Conservation (phyloP, 768 basidiomycete species). For the Hericium erinaceus region DNA sequence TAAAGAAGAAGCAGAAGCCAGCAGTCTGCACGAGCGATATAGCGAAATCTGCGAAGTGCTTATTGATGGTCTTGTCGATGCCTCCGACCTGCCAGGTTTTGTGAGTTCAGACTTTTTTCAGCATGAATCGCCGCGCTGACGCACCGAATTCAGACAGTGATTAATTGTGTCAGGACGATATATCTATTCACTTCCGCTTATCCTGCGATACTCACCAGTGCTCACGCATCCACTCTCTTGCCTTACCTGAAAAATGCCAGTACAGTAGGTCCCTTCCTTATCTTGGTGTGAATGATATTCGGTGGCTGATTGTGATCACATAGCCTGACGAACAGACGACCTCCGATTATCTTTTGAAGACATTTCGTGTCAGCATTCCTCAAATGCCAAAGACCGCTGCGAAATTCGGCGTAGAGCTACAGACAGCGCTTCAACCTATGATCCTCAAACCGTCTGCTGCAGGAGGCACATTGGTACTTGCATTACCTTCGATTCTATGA, state of each 20-base stretch:
- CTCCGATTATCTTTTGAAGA: slow-evolving; percentile 80
- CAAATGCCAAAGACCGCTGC: slow-evolving; percentile 84
- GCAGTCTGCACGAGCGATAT: slow-evolving; percentile 56
- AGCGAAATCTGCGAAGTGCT: slow-evolving; percentile 74
- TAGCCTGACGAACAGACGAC: slow-evolving; percentile 79
- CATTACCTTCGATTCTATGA: slow-evolving; percentile 13
- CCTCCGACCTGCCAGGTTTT: slow-evolving; percentile 67
- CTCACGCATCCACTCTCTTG: slow-evolving; percentile 76
- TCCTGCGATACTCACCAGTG: slow-evolving; percentile 74
- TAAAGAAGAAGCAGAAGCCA: slow-evolving; percentile 49
- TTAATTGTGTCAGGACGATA: slow-evolving; percentile 80
- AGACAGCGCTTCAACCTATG: slow-evolving; percentile 79
- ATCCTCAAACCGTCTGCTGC: slow-evolving; percentile 72
- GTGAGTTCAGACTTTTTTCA: slow-evolving; percentile 31
- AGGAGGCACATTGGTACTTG: slow-evolving; percentile 51
- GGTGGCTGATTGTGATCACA: too few species aligned
- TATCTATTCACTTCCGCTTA: slow-evolving; percentile 77
- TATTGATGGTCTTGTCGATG: slow-evolving; percentile 86
- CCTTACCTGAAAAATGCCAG: slow-evolving; percentile 84
- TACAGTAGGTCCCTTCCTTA: slow-evolving; percentile 40
- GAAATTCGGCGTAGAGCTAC: slow-evolving; percentile 84
- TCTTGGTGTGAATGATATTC: neutral
- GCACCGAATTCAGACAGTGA: slow-evolving; percentile 46
- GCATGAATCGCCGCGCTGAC: neutral
- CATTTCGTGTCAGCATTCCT: slow-evolving; percentile 79